Conservation (phyloP, 2,329 filamentous ascomycete genomes). For the Elsinoe ampelina region DNA sequence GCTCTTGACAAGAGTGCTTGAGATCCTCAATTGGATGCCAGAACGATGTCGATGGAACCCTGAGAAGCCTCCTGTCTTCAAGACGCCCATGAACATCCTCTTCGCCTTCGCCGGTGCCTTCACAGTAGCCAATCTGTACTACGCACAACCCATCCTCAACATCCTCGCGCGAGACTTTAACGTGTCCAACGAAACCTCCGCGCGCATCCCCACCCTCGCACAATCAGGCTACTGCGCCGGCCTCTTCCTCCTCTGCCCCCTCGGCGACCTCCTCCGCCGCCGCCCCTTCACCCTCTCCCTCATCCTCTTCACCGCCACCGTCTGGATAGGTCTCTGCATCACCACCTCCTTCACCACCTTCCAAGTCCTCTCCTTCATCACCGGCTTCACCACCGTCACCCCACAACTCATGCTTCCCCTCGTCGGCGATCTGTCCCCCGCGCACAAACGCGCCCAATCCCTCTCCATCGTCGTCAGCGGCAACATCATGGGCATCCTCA, state of each 20-base stretch:
- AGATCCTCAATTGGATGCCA: slow-evolving; percentile 50
- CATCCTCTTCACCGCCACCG: slow-evolving; percentile 53
- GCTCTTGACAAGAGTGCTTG: slow-evolving; percentile 21
- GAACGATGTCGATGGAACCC: slow-evolving; percentile 59
- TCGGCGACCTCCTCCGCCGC: slow-evolving; percentile 60
- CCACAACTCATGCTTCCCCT: slow-evolving; percentile 68
- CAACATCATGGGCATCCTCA: slow-evolving; percentile 63
- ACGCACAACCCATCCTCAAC: slow-evolving; percentile 71
- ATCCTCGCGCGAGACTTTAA: slow-evolving; percentile 62
- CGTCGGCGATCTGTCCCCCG: slow-evolving; percentile 67
- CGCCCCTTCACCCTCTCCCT: slow-evolving; percentile 61
- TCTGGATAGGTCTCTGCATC: slow-evolving; percentile 62
- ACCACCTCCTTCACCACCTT: slow-evolving; percentile 58
- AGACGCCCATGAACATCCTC: slow-evolving; percentile 57
- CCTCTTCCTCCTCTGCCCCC: slow-evolving; percentile 62
- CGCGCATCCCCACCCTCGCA: slow-evolving; percentile 62
- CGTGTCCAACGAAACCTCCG: slow-evolving; percentile 59
- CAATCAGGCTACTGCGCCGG: slow-evolving; percentile 72
- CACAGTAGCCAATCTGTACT: slow-evolving; percentile 74
- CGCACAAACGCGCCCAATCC: slow-evolving; percentile 56
- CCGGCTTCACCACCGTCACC: slow-evolving; percentile 69
- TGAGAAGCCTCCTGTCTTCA: slow-evolving; percentile 57
- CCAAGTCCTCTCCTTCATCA: slow-evolving; percentile 60
- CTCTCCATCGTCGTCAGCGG: slow-evolving; percentile 68
- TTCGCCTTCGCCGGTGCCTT: slow-evolving; percentile 59